Percentiles rank a stretch among this genome's conserved stretches.
phyloP scores from a whole-genome alignment of 306 rosid species.

The Delonix regia region DNA sequence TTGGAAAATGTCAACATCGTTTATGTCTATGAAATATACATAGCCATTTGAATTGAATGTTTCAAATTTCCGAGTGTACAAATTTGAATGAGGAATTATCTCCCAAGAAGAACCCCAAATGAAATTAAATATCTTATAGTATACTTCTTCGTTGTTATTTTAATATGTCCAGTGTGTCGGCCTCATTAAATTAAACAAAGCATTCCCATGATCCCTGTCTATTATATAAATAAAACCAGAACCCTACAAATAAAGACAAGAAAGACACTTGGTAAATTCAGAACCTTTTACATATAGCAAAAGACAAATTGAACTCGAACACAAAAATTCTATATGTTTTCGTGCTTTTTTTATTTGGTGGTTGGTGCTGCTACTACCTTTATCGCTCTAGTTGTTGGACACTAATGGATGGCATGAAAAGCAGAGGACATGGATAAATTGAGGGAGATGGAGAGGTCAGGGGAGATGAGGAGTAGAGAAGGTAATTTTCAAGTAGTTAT shows the following conservation, averaged over 20 bases:
- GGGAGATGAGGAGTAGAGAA: constrained; percentile 15
- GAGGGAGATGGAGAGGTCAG: constrained; percentile 51
- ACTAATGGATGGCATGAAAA: not conserved
- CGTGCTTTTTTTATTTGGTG: too few species aligned
- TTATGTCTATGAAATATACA: not conserved
- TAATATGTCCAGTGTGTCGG: not conserved
- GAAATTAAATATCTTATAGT: not conserved
- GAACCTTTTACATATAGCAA: not conserved
- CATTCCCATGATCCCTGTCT: not conserved
- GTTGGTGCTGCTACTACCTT: not conserved
- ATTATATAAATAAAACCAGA: not conserved
- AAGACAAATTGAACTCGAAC: not conserved
- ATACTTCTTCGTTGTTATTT: not conserved
- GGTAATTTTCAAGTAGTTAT: constrained; percentile 33
- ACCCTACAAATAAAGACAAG: not conserved
- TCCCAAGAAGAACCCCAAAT: not conserved
- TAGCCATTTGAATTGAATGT: not conserved
- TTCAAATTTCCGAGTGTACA: not conserved
- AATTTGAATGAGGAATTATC: constrained; percentile 32
- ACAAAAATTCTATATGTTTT: too few species aligned
- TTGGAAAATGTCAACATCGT: not conserved
- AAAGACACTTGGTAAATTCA: not conserved
- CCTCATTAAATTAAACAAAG: not conserved
- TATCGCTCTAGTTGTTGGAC: not conserved
- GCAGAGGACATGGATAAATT: constrained; percentile 73